Evolutionary conservation across 495 filamentous ascomycete species (phyloP).

Genomic region (Aspergillus taichungensis): DNA sequence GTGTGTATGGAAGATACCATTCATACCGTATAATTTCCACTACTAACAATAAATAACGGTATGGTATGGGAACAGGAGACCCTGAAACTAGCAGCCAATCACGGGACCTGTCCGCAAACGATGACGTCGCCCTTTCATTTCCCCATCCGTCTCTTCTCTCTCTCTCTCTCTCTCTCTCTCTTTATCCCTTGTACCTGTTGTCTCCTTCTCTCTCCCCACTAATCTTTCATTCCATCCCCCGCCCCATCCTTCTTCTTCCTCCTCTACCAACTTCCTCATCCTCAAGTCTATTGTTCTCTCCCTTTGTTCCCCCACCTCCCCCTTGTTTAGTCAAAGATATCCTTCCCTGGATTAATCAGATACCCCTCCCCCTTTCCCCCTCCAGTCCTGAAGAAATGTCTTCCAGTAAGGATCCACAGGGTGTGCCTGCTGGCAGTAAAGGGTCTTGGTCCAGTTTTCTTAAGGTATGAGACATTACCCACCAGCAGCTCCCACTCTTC

Average conservation of each 20-base stretch:
- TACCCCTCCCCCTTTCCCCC: neutral
- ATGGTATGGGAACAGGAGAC: too few species aligned
- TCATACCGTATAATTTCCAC: too few species aligned
- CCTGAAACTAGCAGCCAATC: too few species aligned
- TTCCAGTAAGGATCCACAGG: constrained; percentile 28
- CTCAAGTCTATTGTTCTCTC: neutral
- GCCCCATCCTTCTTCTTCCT: neutral
- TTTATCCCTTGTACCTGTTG: neutral
- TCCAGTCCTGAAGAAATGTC: constrained; percentile 15
- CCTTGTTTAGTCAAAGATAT: neutral
- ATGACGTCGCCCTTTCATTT: constrained; percentile 3
- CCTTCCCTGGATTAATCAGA: neutral
- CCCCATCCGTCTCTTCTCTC: neutral
- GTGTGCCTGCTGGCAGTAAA: constrained; percentile 32
- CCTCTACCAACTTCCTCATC: neutral
- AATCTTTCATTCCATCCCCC: neutral
- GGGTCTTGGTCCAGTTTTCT: constrained; percentile 49
- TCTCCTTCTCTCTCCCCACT: neutral
- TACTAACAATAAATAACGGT: too few species aligned
- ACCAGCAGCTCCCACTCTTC: neutral
- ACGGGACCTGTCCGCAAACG: neutral
- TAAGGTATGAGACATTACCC: constrained; percentile 26
- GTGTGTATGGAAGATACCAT: too few species aligned
- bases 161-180: constrained; percentile 1
- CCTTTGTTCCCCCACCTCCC: neutral